Evolutionary conservation across 169 alveolate genomes (phyloP).

Genomic region (Prorocentrum cordatum): DNA sequence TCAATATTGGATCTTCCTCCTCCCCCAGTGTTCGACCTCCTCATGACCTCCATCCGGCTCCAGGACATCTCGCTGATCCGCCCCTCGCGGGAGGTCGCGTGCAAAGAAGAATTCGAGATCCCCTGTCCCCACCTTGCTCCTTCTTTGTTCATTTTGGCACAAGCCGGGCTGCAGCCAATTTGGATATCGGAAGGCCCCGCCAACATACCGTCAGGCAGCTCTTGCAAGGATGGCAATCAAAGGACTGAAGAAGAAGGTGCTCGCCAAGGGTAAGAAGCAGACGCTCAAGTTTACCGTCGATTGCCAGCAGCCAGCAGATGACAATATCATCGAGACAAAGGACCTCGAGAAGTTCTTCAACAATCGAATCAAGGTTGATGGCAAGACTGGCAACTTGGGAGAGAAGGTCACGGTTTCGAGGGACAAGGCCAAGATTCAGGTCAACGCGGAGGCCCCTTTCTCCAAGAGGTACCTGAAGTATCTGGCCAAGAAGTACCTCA

Average conservation of each 20-base stretch:
- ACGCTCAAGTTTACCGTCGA: slow-evolving; percentile 71
- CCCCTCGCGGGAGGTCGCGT: no score
- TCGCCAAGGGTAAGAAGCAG: slow-evolving; percentile 21
- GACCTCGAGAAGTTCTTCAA: slow-evolving; percentile 87
- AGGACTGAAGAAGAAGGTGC: slow-evolving; percentile 5
- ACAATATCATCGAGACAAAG: slow-evolving; percentile 73
- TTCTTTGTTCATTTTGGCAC: no score
- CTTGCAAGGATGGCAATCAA: neutral
- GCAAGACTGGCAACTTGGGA: slow-evolving; percentile 93
- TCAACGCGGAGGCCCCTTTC: slow-evolving; percentile 80
- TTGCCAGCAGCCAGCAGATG: slow-evolving; percentile 75
- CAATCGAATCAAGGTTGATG: slow-evolving; percentile 91
- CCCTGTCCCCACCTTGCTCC: no score
- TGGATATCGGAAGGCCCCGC: no score
- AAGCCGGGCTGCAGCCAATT: no score
- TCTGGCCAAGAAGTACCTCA: slow-evolving; percentile 95
- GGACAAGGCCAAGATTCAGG: slow-evolving; percentile 85
- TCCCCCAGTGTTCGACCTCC: no score
- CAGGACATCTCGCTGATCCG: no score
- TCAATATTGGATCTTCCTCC: no score
- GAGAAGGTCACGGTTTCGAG: slow-evolving; percentile 76
- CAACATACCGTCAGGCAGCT: no score
- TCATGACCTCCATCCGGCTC: no score
- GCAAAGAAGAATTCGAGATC: no score
- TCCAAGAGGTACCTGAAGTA: slow-evolving; percentile 86